phyloP scores from a whole-genome alignment of 257 asterid species.

The Eustoma russellianum region DNA sequence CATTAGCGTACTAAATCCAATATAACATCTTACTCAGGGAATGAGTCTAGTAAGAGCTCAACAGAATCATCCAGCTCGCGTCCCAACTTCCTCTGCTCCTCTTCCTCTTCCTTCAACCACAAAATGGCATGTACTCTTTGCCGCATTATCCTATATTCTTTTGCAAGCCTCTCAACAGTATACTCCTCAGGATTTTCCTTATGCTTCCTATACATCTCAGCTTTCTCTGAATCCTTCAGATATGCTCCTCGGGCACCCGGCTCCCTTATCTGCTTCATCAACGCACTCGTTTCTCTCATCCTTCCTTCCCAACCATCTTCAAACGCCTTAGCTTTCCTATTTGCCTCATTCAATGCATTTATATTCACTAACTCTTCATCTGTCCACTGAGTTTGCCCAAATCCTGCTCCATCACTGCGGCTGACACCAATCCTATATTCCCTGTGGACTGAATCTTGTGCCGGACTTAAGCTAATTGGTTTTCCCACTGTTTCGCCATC shows the following conservation, averaged over 20 bases:
- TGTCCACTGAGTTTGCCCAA: slow-evolving; percentile 35
- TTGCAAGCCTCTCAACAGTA: slow-evolving; percentile 82
- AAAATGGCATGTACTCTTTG: slow-evolving; percentile 94
- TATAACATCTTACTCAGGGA: slow-evolving; percentile 82
- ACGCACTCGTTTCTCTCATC: slow-evolving; percentile 36
- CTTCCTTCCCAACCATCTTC: slow-evolving; percentile 52
- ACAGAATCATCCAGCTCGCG: slow-evolving; percentile 63
- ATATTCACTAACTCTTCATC: slow-evolving; percentile 31
- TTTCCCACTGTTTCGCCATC: slow-evolving; percentile 77
- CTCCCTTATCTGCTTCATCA: slow-evolving; percentile 85
- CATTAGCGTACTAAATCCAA: background rate
- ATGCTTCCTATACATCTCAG: slow-evolving; percentile 83
- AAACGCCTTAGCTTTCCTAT: slow-evolving; percentile 30
- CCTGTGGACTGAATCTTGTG: background rate
- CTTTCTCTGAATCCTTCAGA: slow-evolving; percentile 75
- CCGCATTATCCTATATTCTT: slow-evolving; percentile 92
- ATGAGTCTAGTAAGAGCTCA: slow-evolving; percentile 59
- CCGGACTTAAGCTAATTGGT: slow-evolving; percentile 19
- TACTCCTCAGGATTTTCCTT: slow-evolving; percentile 78
- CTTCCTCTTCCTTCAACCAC: slow-evolving; percentile 75
- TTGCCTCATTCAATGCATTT: slow-evolving; percentile 34
- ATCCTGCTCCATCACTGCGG: background rate
- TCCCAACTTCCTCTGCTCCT: slow-evolving; percentile 78
- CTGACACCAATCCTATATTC: slow-evolving; percentile 10
- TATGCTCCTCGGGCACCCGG: slow-evolving; percentile 89